phyloP scores from a whole-genome alignment of 2,329 filamentous ascomycete species.

The Fusarium virguliforme region DNA sequence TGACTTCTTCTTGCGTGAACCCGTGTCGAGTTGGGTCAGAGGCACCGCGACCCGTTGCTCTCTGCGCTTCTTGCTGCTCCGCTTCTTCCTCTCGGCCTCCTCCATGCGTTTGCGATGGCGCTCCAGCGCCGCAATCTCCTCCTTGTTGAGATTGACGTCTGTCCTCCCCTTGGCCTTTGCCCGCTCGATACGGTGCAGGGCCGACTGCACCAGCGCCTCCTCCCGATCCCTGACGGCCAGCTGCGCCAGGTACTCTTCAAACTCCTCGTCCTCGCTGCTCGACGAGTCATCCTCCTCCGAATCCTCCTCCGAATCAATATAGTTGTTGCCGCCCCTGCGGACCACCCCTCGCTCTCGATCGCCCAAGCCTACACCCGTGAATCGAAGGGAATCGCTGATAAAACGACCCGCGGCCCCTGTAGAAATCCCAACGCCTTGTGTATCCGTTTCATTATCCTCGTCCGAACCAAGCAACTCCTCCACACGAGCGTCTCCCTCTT shows the following conservation, averaged over 20 bases:
- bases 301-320: slow-evolving; percentile 54
- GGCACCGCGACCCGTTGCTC: slow-evolving; percentile 69
- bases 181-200: slow-evolving; percentile 83
- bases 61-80: slow-evolving; percentile 59
- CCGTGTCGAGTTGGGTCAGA: slow-evolving; percentile 66
- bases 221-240: slow-evolving; percentile 76
- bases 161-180: slow-evolving; percentile 83
- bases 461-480: slow-evolving; percentile 77
- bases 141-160: slow-evolving; percentile 84
- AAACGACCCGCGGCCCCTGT: slow-evolving; percentile 65
- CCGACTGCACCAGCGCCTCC: slow-evolving; percentile 82
- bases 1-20: slow-evolving; percentile 58
- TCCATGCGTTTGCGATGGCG: slow-evolving; percentile 74
- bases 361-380: slow-evolving; percentile 73
- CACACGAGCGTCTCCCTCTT: slow-evolving; percentile 63
- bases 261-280: slow-evolving; percentile 55
- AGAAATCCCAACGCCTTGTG: slow-evolving; percentile 69
- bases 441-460: slow-evolving; percentile 70
- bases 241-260: slow-evolving; percentile 69
- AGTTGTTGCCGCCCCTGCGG: slow-evolving; percentile 55
- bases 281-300: slow-evolving; percentile 57
- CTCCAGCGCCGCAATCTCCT: slow-evolving; percentile 87
- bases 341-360: slow-evolving; percentile 57
- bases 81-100: slow-evolving; percentile 56
- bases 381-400: slow-evolving; percentile 73